Conservation (phyloP, 2,329 filamentous ascomycete species). For the Alternaria sp. region DNA sequence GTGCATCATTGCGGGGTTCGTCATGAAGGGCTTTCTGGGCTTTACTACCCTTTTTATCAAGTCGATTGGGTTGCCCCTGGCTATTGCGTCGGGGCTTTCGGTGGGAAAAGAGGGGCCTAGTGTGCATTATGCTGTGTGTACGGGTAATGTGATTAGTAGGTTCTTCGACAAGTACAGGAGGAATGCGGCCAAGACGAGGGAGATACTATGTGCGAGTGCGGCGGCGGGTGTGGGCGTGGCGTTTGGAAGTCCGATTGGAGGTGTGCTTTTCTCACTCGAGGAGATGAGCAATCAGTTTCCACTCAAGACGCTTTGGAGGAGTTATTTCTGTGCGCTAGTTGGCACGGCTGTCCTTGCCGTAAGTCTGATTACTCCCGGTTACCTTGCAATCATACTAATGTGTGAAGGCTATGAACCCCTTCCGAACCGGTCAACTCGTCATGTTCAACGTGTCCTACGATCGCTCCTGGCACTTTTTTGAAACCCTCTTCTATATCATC, state of each 20-base stretch:
- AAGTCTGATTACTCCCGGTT: conserved; percentile 37
- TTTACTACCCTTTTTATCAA: conserved; percentile 94
- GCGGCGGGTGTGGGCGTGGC: conserved; percentile 95
- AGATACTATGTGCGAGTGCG: conserved; percentile 93
- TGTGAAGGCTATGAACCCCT: conserved; percentile 86
- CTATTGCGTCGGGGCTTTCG: conserved; percentile 91
- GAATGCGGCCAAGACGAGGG: conserved; percentile 92
- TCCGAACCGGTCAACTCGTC: conserved; percentile 94
- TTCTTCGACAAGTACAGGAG: conserved; percentile 91
- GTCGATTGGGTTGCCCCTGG: conserved; percentile 85
- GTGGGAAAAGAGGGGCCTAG: conserved; percentile 98
- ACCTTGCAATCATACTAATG: neutral
- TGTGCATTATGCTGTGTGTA: conserved; percentile 98
- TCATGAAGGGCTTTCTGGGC: conserved; percentile 98
- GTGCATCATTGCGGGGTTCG: conserved; percentile 97
- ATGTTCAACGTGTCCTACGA: conserved; percentile 99
- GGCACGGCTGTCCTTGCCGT: conserved; percentile 87
- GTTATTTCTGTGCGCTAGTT: conserved; percentile 96
- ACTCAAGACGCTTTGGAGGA: conserved; percentile 96
- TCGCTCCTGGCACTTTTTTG: conserved; percentile 97
- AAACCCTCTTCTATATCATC: conserved; percentile 88
- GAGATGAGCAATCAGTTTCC: conserved; percentile 98
- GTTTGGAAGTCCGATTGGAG: conserved; percentile 96
- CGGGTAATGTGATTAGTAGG: conserved; percentile 92
- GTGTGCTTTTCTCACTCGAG: conserved; percentile 94